Conservation (phyloP, 306 rosid species). For the Vigna radiata region DNA sequence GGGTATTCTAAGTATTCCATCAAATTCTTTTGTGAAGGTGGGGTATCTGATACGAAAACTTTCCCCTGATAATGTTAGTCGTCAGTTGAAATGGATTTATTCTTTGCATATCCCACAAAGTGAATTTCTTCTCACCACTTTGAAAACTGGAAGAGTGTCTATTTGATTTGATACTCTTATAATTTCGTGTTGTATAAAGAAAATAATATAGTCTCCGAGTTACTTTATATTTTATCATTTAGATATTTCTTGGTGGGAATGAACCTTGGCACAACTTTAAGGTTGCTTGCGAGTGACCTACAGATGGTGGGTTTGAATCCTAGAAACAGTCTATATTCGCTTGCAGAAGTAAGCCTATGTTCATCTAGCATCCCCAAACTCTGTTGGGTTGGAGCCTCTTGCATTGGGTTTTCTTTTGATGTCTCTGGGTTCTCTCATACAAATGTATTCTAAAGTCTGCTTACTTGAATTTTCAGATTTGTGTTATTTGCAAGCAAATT, state of each 20-base stretch:
- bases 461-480: slow-evolving; percentile 73
- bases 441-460: slow-evolving; percentile 42
- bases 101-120: slow-evolving; percentile 27
- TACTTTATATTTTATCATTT: slow-evolving; percentile 41
- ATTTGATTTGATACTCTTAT: slow-evolving; percentile 19
- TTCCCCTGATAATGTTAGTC: slow-evolving; percentile 1
- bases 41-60: slow-evolving; percentile 30
- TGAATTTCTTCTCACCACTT: slow-evolving; percentile 22
- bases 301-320: neutral
- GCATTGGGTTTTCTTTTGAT: slow-evolving; percentile 1
- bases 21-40: slow-evolving; percentile 99
- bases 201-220: slow-evolving; percentile 35
- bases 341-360: neutral
- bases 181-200: neutral
- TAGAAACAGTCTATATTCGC: neutral
- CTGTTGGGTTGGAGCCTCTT: neutral
- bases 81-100: slow-evolving; percentile 12
- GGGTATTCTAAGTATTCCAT: slow-evolving; percentile 97
- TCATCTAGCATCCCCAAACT: neutral
- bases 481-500: slow-evolving; percentile 96
- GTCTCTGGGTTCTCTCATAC: slow-evolving; percentile 31
- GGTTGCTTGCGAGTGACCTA: neutral
- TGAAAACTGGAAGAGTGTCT: slow-evolving; percentile 29
- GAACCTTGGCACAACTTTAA: neutral
- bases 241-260: slow-evolving; percentile 13